Conservation (phyloP, 371 early-diverging fungal genomes). For the Fennellomyces sp. region DNA sequence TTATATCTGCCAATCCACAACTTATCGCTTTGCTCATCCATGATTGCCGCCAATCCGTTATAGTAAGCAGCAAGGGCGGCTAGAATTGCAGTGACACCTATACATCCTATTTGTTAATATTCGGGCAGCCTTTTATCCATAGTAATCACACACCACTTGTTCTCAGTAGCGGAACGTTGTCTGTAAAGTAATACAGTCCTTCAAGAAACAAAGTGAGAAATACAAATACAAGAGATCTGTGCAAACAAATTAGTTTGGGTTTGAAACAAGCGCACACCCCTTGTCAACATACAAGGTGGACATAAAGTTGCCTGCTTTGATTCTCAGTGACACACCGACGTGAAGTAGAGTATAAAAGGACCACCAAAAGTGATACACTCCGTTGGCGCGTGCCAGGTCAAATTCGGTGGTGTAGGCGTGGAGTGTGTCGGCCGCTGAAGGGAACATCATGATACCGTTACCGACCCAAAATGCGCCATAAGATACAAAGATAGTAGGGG, state of each 20-base stretch:
- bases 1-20: slow-evolving; percentile 66
- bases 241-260: neutral
- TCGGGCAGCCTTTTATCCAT: neutral
- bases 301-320: slow-evolving; percentile 30
- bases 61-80: slow-evolving; percentile 46
- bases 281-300: slow-evolving; percentile 25
- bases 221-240: slow-evolving; percentile 20
- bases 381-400: slow-evolving; percentile 30
- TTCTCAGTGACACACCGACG: slow-evolving; percentile 32
- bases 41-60: slow-evolving; percentile 42
- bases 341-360: slow-evolving; percentile 42
- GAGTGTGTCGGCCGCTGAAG: slow-evolving; percentile 25
- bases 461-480: slow-evolving; percentile 38
- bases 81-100: slow-evolving; percentile 37
- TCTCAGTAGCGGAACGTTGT: slow-evolving; percentile 8
- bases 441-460: slow-evolving; percentile 31
- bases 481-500: slow-evolving; percentile 36
- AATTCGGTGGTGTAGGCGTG: slow-evolving; percentile 24
- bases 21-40: slow-evolving; percentile 60
- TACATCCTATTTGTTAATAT: neutral
- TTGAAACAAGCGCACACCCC: slow-evolving; percentile 15
- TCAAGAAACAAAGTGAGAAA: slow-evolving; percentile 44
- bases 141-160: slow-evolving; percentile 22
- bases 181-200: slow-evolving; percentile 20
- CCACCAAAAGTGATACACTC: slow-evolving; percentile 45